Conservation (phyloP, 768 basidiomycete species). For the Russula dissimulans region DNA sequence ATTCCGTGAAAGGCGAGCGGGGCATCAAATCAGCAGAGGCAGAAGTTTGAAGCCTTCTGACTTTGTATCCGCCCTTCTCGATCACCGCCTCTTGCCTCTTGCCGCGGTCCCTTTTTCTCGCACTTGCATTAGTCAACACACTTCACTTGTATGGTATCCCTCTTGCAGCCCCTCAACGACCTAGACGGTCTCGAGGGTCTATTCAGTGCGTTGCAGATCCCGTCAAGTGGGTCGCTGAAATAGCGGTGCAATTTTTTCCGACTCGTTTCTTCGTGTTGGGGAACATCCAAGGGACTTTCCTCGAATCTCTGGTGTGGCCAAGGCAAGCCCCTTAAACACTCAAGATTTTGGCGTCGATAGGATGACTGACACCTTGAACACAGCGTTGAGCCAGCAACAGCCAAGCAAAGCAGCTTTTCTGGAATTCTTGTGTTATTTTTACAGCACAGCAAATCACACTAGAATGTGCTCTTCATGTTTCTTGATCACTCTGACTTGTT, state of each 20-base stretch:
- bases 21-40: not conserved
- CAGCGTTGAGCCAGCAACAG: conserved; percentile 9
- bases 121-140: not conserved
- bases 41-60: not conserved
- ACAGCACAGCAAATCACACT: conserved; percentile 9
- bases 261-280: not conserved
- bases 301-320: not conserved
- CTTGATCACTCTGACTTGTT: conserved; percentile 17
- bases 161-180: not conserved
- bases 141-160: not conserved
- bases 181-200: not conserved
- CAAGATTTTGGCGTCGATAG: conserved; percentile 7
- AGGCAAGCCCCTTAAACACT: not conserved
- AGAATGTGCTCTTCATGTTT: not conserved
- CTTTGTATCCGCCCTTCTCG: not conserved
- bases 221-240: not conserved
- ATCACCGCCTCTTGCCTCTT: not conserved
- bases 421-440: conserved; percentile 8
- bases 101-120: not conserved
- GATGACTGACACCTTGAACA: not conserved
- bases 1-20: not conserved
- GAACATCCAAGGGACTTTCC: not conserved
- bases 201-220: not conserved
- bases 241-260: conserved; percentile 12
- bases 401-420: conserved; percentile 9